phyloP scores from a whole-genome alignment of 192 early-diverging fungal genomes.

The Gamsiella multidivaricata region DNA sequence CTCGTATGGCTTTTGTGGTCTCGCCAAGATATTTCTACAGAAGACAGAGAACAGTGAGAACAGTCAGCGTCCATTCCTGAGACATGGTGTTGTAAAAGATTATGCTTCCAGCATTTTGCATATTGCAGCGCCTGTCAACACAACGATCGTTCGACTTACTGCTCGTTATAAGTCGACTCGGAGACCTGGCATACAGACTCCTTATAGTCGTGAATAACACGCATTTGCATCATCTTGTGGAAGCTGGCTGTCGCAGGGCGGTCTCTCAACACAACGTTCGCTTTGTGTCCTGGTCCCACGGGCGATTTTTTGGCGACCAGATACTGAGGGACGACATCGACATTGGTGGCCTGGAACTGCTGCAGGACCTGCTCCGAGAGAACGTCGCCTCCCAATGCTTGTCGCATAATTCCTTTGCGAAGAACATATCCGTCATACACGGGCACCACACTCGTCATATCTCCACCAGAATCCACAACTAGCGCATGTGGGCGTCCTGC shows the following conservation, averaged over 20 bases:
- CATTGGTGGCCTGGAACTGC: slow-evolving; percentile 66
- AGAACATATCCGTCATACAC: slow-evolving; percentile 97
- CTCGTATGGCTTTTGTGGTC: slow-evolving; percentile 90
- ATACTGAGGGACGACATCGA: slow-evolving; percentile 86
- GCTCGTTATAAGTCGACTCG: slow-evolving; percentile 74
- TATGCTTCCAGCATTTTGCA: too few species aligned
- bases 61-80: too few species aligned
- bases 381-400: slow-evolving; percentile 85
- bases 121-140: too few species aligned
- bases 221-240: slow-evolving; percentile 78
- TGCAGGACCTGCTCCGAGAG: slow-evolving; percentile 79
- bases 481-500: slow-evolving; percentile 88
- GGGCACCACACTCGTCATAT: slow-evolving; percentile 90
- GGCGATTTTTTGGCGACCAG: slow-evolving; percentile 78
- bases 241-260: slow-evolving; percentile 74
- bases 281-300: slow-evolving; percentile 76
- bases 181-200: slow-evolving; percentile 91
- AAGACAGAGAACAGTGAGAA: not conserved
- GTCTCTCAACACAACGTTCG: slow-evolving; percentile 63
- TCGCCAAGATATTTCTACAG: slow-evolving; percentile 59
- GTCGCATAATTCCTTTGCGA: slow-evolving; percentile 84
- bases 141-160: too few species aligned
- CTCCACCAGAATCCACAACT: slow-evolving; percentile 93
- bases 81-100: too few species aligned
- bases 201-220: slow-evolving; percentile 92